Conservation (phyloP, 345 rosid species). For the Odontarrhena argentea region DNA sequence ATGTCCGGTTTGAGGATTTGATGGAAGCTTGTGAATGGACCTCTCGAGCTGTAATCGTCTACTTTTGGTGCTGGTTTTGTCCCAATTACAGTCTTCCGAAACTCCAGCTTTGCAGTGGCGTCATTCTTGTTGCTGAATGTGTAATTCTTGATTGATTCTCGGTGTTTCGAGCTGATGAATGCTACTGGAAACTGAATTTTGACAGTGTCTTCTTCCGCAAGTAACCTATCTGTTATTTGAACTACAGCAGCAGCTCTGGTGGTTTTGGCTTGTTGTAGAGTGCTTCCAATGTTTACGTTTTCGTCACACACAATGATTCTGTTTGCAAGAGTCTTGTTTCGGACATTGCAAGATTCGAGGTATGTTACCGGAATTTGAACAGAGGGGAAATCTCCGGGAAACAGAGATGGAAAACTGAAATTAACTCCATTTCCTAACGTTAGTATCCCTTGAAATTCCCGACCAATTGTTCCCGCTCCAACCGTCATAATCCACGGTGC, state of each 20-base stretch:
- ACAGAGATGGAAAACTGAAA: slow-evolving; percentile 40
- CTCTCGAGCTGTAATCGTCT: slow-evolving; percentile 53
- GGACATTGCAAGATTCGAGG: slow-evolving; percentile 21
- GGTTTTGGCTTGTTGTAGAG: slow-evolving; percentile 28
- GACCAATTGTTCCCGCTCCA: slow-evolving; percentile 45
- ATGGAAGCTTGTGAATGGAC: slow-evolving; percentile 55
- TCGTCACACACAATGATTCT: slow-evolving; percentile 45
- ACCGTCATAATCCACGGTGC: slow-evolving; percentile 54
- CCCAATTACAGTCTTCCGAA: slow-evolving; percentile 44
- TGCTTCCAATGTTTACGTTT: slow-evolving; percentile 26
- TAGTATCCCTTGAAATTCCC: slow-evolving; percentile 40
- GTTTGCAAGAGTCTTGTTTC: slow-evolving; percentile 20
- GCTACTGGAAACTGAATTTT: slow-evolving; percentile 37
- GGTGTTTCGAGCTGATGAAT: slow-evolving; percentile 33
- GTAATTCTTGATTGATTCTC: slow-evolving; percentile 30
- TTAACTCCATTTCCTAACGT: slow-evolving; percentile 47
- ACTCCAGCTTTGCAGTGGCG: slow-evolving; percentile 40
- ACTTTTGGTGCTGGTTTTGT: slow-evolving; percentile 47
- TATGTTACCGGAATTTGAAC: slow-evolving; percentile 39
- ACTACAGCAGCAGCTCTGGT: slow-evolving; percentile 42
- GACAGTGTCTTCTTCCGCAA: slow-evolving; percentile 19
- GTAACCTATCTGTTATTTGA: slow-evolving; percentile 37
- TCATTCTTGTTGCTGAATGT: slow-evolving; percentile 6
- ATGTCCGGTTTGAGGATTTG: slow-evolving; percentile 59
- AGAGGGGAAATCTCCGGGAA: slow-evolving; percentile 44